A percentile compares a stretch with the other conserved stretches of the same genome.
Conservation (phyloP, 805 yeast species). For the Teunomyces lycoperdinae region DNA sequence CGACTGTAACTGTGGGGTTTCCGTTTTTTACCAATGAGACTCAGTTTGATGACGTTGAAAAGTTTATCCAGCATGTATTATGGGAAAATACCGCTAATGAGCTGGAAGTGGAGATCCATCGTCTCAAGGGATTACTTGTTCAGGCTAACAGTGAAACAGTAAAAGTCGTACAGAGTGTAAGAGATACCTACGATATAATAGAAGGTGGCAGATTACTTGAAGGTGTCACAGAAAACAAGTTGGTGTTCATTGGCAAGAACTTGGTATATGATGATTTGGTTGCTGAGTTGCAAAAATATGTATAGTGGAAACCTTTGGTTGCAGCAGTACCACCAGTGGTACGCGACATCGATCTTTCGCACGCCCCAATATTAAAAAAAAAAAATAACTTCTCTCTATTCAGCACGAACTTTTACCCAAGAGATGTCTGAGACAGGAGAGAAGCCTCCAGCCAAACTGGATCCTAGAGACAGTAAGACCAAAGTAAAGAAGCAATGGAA, state of each 20-base stretch:
- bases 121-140: conserved; percentile 76
- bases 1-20: conserved; percentile 41
- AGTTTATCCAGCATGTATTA: conserved; percentile 63
- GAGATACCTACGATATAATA: conserved; percentile 84
- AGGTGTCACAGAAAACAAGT: conserved; percentile 46
- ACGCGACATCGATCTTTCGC: neutral
- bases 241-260: conserved; percentile 76
- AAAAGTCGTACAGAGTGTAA: conserved; percentile 82
- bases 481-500: conserved; percentile 44
- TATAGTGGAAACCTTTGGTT: neutral
- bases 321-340: neutral
- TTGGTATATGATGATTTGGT: conserved; percentile 37
- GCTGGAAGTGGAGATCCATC: conserved; percentile 62
- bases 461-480: neutral
- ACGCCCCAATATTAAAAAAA: neutral
- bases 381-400: neutral
- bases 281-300: conserved; percentile 23
- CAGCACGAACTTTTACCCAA: neutral
- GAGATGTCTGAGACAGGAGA: conserved; percentile 1
- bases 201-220: conserved; percentile 40
- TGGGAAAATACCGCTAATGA: conserved; percentile 63
- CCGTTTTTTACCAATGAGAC: conserved; percentile 35
- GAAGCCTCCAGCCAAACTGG: neutral
- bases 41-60: conserved; percentile 49
- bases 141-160: conserved; percentile 34